phyloP scores from a whole-genome alignment of 352 stramenopile genomes.

The Pythium myriotylum region DNA sequence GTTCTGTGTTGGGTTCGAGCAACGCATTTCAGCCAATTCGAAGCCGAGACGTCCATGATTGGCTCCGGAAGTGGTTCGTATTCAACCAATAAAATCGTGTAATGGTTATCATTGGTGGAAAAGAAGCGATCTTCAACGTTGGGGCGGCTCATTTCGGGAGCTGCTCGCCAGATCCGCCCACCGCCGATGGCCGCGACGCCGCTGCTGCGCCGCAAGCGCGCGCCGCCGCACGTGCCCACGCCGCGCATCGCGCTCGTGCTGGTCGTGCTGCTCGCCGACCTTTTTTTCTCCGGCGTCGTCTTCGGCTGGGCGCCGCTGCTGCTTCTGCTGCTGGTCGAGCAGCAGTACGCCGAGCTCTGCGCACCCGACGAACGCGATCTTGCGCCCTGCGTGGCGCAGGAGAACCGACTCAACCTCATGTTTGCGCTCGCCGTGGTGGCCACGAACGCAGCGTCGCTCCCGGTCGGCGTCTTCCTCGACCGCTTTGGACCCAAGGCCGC shows the following conservation, averaged over 20 bases:
- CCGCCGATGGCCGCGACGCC: no score
- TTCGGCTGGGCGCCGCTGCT: slow-evolving; percentile 87
- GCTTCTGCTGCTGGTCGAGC: slow-evolving; percentile 76
- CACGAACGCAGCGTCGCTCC: slow-evolving; percentile 73
- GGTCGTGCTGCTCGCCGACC: slow-evolving; percentile 67
- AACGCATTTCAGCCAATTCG: slow-evolving; percentile 5
- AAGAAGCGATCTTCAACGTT: slow-evolving; percentile 5
- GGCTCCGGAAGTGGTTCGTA: not conserved
- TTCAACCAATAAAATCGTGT: slow-evolving; percentile 14
- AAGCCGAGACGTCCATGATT: no score
- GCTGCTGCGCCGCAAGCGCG: not conserved
- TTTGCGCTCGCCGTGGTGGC: slow-evolving; percentile 79
- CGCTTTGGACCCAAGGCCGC: slow-evolving; percentile 51
- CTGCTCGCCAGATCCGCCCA: not conserved
- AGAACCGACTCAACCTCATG: slow-evolving; percentile 84
- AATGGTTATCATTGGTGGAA: slow-evolving; percentile 10
- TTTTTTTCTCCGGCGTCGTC: slow-evolving; percentile 83
- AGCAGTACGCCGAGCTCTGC: slow-evolving; percentile 82
- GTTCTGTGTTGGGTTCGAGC: slow-evolving; percentile 13
- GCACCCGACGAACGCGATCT: slow-evolving; percentile 5
- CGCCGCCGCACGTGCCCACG: slow-evolving; percentile 6
- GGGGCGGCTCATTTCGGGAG: slow-evolving; percentile 6
- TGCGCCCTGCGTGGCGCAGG: slow-evolving; percentile 62
- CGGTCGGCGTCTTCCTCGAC: slow-evolving; percentile 78
- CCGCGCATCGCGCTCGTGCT: slow-evolving; percentile 65